Base-by-base conservation (phyloP, 2,329 filamentous ascomycete genomes). In the Fusarium protoensiforme region DNA sequence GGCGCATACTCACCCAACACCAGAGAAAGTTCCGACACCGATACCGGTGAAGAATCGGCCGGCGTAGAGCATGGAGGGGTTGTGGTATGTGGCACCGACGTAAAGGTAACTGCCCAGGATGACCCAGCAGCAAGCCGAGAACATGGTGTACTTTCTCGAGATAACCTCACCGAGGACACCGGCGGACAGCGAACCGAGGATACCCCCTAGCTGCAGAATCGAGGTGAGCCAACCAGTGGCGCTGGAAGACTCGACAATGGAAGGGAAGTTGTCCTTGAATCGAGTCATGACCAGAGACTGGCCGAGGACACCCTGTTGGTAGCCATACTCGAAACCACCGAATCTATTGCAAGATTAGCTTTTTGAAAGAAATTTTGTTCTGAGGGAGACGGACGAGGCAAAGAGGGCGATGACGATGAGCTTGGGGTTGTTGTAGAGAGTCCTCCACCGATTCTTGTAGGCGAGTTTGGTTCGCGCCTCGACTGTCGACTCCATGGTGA, bases 251-350 rank as follows among this genome's bases (percentile, higher is more conserved):
- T 81, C 67, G 39, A 86, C 83, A 10, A 88, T 83, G 1, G 82
- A 80, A 1, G 86, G 87, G 74, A 89, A 88, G 69, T 86, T 85
- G 38, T 83, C 77, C 11, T 79, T 83, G 78, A 89, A 89, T 11
- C 84, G 82, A 10, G 80, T 80, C 87, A 89, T 89, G 73, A 87
- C 86, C 4, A 89, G 81, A 14, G 86, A 86, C 72, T 88, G 85
- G 35, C 87, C 86, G 4, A 89, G 79, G 2, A 89, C 86, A 58
- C 87, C 87, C 73, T 89, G 87, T 65, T 89, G 86, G 22, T 74
- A 74, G n/a, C 72, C 72, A 74, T 74, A 74, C 18, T 77, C 75
- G 10, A 77, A 78, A 33, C 75, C 75, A 53, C 75, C 75, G 2
- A 77, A 63, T 31, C 75, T 77, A 2, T 0, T 4, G 8, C n/a